Base-by-base conservation (phyloP, 768 basidiomycete genomes). In the Trametes punicea region DNA sequence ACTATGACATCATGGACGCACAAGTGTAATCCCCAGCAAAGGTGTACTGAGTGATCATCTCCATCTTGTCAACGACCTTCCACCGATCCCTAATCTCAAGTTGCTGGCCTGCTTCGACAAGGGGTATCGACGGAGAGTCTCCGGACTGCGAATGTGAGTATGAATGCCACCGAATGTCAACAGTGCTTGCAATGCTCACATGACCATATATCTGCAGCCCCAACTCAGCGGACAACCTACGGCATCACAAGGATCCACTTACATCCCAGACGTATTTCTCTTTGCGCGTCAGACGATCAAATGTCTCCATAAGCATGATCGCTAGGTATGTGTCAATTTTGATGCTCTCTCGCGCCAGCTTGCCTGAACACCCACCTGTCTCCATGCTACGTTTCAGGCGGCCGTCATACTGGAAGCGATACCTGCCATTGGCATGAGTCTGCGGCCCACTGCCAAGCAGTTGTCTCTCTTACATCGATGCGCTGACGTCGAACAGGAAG, bases 241-340 rank as follows among this genome's bases (percentile, higher is more conserved):
- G 6, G 38, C 41, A 21, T 34, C 13, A 30, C 39, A 29, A 50
- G n/a, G 7, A 8, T 23, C 15, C 1, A 76, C 83, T 70, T 61
- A 86, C 85, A 77, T 87, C 85, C 85, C 85, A 87, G n/a, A 81
- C 79, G 64, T 84, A 87, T 67, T 87, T 87, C 58, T 85, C 83
- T 66, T 85, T 84, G 45, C 81, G 68, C 7, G 81, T 80, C 15
- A 87, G 70, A 4, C 78, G 77, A 42, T 81, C 78, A 62, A 87
- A 85, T 2, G 82, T 84, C 64, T 87, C 85, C 84, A 87, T 85
- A 40, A 87, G 66, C 85, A 86, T 87, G 8, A 81, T 82, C n/a
- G 83, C 84, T 84, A 58, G 9, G 21, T 26, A 6, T 18, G 46
- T 34, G 29, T 23, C 23, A 58, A 26, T 25, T 13, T 25, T 13